phyloP scores from a whole-genome alignment of 306 rosid species.

The Myrica gale region DNA sequence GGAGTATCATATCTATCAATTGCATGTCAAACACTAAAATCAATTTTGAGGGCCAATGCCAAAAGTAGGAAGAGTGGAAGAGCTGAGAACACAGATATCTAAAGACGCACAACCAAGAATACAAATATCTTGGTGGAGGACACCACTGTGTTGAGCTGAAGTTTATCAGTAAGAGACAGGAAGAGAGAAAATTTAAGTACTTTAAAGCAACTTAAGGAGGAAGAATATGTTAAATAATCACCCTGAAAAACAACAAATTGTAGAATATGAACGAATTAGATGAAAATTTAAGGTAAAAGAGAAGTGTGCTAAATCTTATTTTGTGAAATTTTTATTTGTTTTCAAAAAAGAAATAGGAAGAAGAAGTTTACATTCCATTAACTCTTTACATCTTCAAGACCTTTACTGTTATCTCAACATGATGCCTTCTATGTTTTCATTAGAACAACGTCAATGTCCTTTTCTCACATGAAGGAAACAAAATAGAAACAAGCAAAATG shows the following conservation, averaged over 20 bases:
- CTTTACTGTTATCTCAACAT: too few species aligned
- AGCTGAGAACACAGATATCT: neutral
- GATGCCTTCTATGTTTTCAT: too few species aligned
- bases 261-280: neutral
- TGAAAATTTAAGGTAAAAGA: too few species aligned
- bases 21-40: neutral
- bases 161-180: neutral
- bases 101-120: neutral
- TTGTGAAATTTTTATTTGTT: too few species aligned
- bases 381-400: too few species aligned
- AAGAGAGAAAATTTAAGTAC: neutral
- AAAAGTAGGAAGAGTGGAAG: neutral
- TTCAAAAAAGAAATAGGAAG: too few species aligned
- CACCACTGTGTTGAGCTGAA: neutral
- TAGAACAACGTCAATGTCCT: too few species aligned
- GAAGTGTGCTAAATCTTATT: too few species aligned
- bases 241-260: neutral
- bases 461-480: too few species aligned
- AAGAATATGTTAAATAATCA: neutral
- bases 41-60: neutral
- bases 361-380: too few species aligned
- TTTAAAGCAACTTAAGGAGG: neutral
- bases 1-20: neutral
- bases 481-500: too few species aligned
- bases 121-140: too few species aligned